Evolutionary conservation across 2,329 filamentous ascomycete genomes (phyloP), one percentile per base, ranked within the genome.

Genomic region (Acarospora socialis): DNA sequence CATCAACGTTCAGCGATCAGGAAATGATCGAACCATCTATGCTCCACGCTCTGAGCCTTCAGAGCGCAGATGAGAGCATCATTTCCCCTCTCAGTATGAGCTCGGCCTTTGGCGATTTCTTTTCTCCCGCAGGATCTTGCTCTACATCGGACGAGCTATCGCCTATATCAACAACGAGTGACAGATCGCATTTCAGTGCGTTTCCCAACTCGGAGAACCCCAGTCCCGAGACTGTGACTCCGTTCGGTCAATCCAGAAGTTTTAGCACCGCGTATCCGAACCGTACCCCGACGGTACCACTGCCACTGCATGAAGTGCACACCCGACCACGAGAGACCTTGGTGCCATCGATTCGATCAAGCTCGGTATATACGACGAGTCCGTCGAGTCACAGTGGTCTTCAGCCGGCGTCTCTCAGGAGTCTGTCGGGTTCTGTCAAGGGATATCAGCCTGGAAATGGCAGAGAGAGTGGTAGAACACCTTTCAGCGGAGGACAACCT

Each of bases 1-100:
- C 57, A 26, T 65, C 60, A 22, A 57, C 64, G 22, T 54, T 51
- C 30, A 48, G 48, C 7, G 61, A 57, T 37, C 46, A 50, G 7
- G 48, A 53, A 25, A 48, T 48, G 24, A 53, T 25, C 8, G 12
- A 4, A 15, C 23, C 23, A 6, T 10, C 8, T 12, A 10, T 25
- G 16, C 5, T 25, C 23, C 12, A 25, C 12, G 7, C 12, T 25
- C 2, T 25, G 16, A 25, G 6, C 4, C 23, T 5, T 25, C 23
- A 25, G 3, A 24, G 21, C 12, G 5, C 12, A 5, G 23, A 25
- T 15, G 16, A 25, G 12, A 15, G 23, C 5, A 25, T 5, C 3
- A 25, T 25, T 15, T 56, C 55, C 10, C 52, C 56, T 10, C 42
- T 53, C 28, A 56, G 49, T 32, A 48, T 50, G 17, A 39, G 46